Conservation (phyloP, 2,329 filamentous ascomycete species). For the Cercospora nicotianae region DNA sequence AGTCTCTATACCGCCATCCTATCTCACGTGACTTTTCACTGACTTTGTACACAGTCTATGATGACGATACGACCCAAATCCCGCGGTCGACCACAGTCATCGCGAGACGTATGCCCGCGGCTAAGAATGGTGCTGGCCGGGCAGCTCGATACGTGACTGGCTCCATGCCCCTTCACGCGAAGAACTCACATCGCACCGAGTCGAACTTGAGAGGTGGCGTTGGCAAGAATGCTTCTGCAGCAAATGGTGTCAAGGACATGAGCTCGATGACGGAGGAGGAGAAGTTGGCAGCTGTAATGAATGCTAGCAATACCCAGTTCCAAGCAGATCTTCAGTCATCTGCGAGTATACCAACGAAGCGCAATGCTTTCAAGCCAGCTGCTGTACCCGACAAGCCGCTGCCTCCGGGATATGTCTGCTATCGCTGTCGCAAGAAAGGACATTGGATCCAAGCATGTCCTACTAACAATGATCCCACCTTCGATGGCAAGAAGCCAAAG, state of each 20-base stretch:
- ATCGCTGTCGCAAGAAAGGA: constrained; percentile 91
- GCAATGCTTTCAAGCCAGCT: constrained; percentile 58
- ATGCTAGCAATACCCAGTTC: constrained; percentile 88
- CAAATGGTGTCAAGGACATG: constrained; percentile 56
- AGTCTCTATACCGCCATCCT: constrained; percentile 38
- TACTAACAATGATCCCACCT: constrained; percentile 97
- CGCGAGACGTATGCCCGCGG: constrained; percentile 79
- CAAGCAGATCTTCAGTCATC: constrained; percentile 89
- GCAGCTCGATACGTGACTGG: constrained; percentile 95
- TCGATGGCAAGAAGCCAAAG: constrained; percentile 91
- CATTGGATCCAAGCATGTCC: constrained; percentile 99
- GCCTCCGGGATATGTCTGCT: constrained; percentile 91
- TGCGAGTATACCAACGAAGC: constrained; percentile 63
- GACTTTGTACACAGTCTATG: constrained; percentile 67
- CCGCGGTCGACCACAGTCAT: constrained; percentile 92
- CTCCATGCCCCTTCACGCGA: constrained; percentile 87
- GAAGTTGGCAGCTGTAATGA: constrained; percentile 88
- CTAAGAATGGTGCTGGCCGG: constrained; percentile 80
- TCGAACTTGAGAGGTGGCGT: constrained; percentile 52
- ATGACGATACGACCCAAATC: constrained; percentile 97
- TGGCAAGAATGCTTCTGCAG: constrained; percentile 42
- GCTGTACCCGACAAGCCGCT: constrained; percentile 91
- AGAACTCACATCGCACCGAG: constrained; percentile 72
- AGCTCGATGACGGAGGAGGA: constrained; percentile 86
- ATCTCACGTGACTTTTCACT: constrained; percentile 23